A percentile compares a stretch with the other conserved stretches of the same genome.
These are phyloP conservation scores for Golubevia sp. DNA, from an alignment of 1,284 basidiomycete species.

Conservation along the genomic window DNA sequence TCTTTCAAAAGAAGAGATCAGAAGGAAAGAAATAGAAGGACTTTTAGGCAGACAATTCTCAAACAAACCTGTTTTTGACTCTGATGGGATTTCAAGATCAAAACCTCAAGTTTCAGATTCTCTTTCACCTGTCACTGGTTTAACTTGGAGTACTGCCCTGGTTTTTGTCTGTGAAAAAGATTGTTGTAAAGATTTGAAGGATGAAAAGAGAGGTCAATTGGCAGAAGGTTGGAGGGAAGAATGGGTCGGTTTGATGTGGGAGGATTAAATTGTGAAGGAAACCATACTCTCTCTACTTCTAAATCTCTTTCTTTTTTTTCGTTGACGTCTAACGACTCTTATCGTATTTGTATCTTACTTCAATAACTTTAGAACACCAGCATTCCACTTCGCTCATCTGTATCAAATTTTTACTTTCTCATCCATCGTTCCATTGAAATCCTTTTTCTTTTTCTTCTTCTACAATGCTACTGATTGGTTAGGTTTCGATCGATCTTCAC, in stretches of 20 bases:
- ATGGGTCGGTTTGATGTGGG: conserved; percentile 36
- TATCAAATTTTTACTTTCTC: too few relatives aligned
- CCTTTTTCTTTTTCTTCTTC: too few relatives aligned
- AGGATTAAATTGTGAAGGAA: conserved; percentile 16
- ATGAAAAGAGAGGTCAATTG: not conserved
- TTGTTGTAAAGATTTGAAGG: conserved; percentile 15
- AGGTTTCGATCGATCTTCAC: too few relatives aligned
- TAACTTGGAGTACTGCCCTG: conserved; percentile 52
- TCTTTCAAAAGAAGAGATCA: conserved; percentile 9
- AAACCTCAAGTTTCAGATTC: not conserved
- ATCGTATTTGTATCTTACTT: too few relatives aligned
- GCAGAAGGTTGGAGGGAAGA: conserved; percentile 47
- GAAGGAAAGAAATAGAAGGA: conserved; percentile 33
- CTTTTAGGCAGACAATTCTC: conserved; percentile 36
- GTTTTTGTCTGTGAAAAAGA: conserved; percentile 50
- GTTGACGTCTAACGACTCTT: too few relatives aligned
- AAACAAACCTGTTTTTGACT: not conserved
- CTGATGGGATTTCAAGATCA: conserved; percentile 1
- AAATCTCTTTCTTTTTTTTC: too few relatives aligned
- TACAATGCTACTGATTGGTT: too few relatives aligned
- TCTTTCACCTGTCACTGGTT: conserved; percentile 21
- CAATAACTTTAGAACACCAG: too few relatives aligned
- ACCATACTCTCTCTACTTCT: too few relatives aligned
- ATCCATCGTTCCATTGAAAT: too few relatives aligned
- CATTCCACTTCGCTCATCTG: too few relatives aligned